Evolutionary conservation across 176 grass and related monocot genomes (phyloP).

Genomic region (Ampelocalamus luodianensis): DNA sequence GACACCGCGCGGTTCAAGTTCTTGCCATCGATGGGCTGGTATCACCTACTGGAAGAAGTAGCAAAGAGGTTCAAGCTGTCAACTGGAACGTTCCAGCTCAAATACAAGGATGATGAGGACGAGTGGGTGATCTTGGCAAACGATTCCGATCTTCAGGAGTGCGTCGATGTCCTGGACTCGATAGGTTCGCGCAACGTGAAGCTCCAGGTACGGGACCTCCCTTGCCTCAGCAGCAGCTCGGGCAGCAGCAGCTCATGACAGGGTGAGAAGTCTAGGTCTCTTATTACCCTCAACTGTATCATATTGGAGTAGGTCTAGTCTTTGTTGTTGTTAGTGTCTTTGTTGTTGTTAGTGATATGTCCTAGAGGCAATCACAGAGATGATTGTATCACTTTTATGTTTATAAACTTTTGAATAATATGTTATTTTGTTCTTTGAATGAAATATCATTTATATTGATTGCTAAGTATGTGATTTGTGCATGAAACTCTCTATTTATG

Average conservation of each 20-base stretch:
- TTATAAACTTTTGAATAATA: too few relatives aligned
- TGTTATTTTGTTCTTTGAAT: too few relatives aligned
- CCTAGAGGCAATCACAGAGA: too few relatives aligned
- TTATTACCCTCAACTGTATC: background rate
- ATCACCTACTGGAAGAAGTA: slow-evolving; percentile 72
- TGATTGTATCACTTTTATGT: too few relatives aligned
- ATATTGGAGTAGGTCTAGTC: slow-evolving; percentile 26
- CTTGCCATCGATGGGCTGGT: slow-evolving; percentile 59
- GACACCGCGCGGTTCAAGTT: slow-evolving; percentile 92
- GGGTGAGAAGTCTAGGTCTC: background rate
- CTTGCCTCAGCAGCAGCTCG: slow-evolving; percentile 53
- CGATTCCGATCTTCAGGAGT: slow-evolving; percentile 80
- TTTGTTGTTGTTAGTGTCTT: background rate
- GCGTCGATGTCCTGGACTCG: slow-evolving; percentile 75
- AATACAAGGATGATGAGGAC: slow-evolving; percentile 88
- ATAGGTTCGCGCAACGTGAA: slow-evolving; percentile 58
- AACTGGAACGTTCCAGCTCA: slow-evolving; percentile 67
- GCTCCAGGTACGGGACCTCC: slow-evolving; percentile 66
- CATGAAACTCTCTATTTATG: too few relatives aligned
- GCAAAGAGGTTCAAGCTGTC: slow-evolving; percentile 80
- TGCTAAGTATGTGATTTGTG: too few relatives aligned
- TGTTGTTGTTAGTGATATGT: background rate
- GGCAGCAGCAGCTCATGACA: slow-evolving; percentile 59
- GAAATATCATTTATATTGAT: too few relatives aligned
- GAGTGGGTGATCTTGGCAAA: slow-evolving; percentile 89